phyloP scores from a whole-genome alignment of 148 eudicot genomes.

The Linanthus parryae region DNA sequence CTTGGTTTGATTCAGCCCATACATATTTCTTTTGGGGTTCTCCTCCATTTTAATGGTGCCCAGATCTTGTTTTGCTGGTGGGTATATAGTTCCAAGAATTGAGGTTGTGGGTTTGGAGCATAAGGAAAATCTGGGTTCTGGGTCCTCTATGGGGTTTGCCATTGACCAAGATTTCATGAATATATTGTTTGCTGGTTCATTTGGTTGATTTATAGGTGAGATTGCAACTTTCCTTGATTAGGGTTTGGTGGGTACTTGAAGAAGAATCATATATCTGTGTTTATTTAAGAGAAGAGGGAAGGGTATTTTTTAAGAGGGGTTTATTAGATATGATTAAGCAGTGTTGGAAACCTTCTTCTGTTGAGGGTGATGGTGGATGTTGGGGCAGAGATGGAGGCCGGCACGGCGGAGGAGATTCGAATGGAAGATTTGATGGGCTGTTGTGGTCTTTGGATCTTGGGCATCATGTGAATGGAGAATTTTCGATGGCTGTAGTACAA shows the following conservation, averaged over 20 bases:
- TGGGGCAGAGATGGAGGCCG: slow-evolving; percentile 13
- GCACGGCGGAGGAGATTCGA: slow-evolving; percentile 30
- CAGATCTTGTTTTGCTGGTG: slow-evolving; percentile 24
- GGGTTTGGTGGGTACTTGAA: not conserved
- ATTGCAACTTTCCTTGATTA: not conserved
- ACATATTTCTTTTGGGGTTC: slow-evolving; percentile 28
- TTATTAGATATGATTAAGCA: slow-evolving; percentile 39
- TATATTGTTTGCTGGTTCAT: slow-evolving; percentile 27
- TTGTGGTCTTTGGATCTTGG: slow-evolving; percentile 77
- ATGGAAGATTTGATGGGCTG: slow-evolving; percentile 52
- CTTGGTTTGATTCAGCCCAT: slow-evolving; percentile 44
- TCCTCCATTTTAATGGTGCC: slow-evolving; percentile 49
- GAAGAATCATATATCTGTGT: not conserved
- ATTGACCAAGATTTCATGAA: slow-evolving; percentile 14
- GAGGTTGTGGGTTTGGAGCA: slow-evolving; percentile 27
- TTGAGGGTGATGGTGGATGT: slow-evolving; percentile 24
- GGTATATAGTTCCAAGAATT: slow-evolving; percentile 19
- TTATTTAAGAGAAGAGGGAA: not conserved
- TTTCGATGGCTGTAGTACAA: slow-evolving; percentile 83
- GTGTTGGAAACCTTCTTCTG: slow-evolving; percentile 63
- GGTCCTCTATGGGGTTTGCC: slow-evolving; percentile 6
- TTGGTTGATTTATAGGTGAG: slow-evolving; percentile 22
- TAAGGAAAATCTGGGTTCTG: slow-evolving; percentile 22
- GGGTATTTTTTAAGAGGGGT: slow-evolving; percentile 1
- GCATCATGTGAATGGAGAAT: slow-evolving; percentile 58